phyloP scores from a whole-genome alignment of 2,329 filamentous ascomycete genomes.

The Trichoderma citrinoviride region DNA sequence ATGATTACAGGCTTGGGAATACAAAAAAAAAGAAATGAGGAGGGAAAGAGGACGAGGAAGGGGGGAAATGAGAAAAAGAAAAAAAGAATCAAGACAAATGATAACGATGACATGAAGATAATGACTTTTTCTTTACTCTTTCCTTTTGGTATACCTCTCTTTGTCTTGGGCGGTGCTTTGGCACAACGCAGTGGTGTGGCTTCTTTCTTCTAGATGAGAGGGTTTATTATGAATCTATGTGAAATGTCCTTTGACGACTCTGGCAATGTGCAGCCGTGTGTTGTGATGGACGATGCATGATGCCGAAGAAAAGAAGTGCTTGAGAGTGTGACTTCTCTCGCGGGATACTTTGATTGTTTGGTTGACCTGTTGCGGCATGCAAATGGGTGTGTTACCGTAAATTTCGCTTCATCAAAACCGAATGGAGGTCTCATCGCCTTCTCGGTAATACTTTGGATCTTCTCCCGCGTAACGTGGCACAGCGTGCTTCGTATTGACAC shows the following conservation, averaged over 20 bases:
- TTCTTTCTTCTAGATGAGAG: background rate
- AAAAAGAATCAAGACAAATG: conserved; percentile 17
- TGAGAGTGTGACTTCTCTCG: no score
- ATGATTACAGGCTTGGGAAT: background rate
- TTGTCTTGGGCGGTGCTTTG: background rate
- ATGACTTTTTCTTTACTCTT: conserved; percentile 2
- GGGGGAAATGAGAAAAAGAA: background rate
- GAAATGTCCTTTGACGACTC: background rate
- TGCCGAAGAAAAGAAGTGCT: no score
- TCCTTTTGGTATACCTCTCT: background rate
- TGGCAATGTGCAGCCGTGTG: background rate
- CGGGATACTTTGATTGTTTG: no score
- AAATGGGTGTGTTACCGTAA: no score
- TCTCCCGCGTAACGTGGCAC: no score
- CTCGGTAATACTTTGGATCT: no score
- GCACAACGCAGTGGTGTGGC: background rate
- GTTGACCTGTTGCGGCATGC: no score
- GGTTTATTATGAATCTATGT: background rate
- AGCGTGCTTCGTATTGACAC: no score
- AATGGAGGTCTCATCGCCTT: no score
- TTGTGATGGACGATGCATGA: background rate
- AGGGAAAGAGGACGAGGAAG: background rate
- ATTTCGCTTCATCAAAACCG: no score
- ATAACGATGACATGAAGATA: conserved; percentile 19
- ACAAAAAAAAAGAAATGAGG: background rate